phyloP scores from a whole-genome alignment of 306 rosid species.

The Cucumis hystrix region DNA sequence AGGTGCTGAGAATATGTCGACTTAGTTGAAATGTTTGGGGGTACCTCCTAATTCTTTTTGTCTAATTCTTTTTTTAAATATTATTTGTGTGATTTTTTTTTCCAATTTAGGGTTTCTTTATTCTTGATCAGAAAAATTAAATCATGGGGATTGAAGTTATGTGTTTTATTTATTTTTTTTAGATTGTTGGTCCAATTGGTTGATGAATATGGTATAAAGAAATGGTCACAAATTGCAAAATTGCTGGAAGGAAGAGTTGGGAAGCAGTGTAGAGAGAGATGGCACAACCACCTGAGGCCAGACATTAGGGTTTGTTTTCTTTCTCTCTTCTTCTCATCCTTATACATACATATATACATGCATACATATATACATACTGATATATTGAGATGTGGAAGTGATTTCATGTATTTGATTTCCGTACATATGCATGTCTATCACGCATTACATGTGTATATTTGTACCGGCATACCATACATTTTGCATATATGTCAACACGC shows the following conservation, averaged over 20 bases:
- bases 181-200: constrained; percentile 40
- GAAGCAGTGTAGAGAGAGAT: constrained; percentile 74
- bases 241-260: constrained; percentile 37
- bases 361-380: neutral
- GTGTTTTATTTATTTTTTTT: constrained; percentile 11
- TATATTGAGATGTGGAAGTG: neutral
- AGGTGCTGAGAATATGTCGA: too few species aligned
- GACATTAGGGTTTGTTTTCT: constrained; percentile 40
- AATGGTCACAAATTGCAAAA: constrained; percentile 55
- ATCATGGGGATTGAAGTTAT: neutral
- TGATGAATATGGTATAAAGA: constrained; percentile 27
- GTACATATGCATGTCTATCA: neutral
- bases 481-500: neutral
- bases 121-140: neutral
- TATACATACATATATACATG: neutral
- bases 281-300: constrained; percentile 70
- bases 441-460: neutral
- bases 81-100: neutral
- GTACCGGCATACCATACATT: neutral
- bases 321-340: neutral
- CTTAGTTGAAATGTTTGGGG: too few species aligned
- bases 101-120: neutral
- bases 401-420: neutral
- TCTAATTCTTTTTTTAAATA: neutral
- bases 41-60: neutral